Base-by-base conservation (phyloP, 805 yeast genomes). In the Barnettozyma sucrosica region DNA sequence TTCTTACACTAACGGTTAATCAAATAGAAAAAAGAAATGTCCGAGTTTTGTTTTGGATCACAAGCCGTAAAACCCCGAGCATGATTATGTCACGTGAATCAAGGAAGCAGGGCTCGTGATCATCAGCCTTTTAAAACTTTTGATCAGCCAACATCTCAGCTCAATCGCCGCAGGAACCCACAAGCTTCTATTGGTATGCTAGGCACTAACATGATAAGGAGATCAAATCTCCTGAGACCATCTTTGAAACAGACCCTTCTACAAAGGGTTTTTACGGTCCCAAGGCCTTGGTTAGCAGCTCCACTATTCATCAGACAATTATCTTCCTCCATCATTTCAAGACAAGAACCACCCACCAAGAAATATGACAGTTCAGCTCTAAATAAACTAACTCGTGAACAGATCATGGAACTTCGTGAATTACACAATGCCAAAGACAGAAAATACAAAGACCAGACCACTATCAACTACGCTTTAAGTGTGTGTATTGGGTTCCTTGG, bases 401-500 rank as follows among this genome's bases (percentile, higher is more conserved):
- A 61, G 46, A 61, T 61, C 25, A 49, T 54, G 1, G 46, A 55
- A 38, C 48, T 61, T 6, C 56, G 62, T 30, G 52, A 54, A n/a
- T 20, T 53, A 16, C 58, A 53, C 37, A 53, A 53, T 36, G 44
- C 49, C 13, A 48, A 48, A 40, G 48, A 54, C 8, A 53, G 54
- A 30, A 46, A 46, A 26, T 51, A 50, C 43, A 56, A 52, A 30
- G 58, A 55, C 43, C 54, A 43, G 37, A 77, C 92, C 0, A 78
- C 83, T 7, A 76, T 82, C 2, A 76, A 80, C 61, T 87, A 87
- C 60, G 70, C 84, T 13, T 70, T 79, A 2, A 82, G 92, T n/a
- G 71, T 88, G 19, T 80, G 81, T 11, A 66, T 90, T 25, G 67
- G 80, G 3, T 86, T 88, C 52, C 67, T 88, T 16, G 87, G 95